Evolutionary conservation across 1,284 basidiomycete genomes (phyloP), one percentile per base, ranked within the genome.

Genomic region (Sporisorium sorghi): DNA sequence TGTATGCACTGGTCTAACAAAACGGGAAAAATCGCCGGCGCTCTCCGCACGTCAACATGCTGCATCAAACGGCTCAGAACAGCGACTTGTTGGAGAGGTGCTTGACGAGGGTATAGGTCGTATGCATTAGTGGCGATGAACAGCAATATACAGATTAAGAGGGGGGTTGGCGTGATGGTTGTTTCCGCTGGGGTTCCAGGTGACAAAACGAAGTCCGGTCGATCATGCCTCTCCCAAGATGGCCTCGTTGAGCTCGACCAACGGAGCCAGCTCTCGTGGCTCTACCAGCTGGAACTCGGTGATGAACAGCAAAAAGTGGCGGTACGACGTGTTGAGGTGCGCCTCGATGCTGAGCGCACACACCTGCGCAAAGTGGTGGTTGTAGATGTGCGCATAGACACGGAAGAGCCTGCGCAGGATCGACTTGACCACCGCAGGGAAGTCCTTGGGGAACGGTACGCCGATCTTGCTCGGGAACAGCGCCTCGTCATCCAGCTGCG

Each of bases 361-460:
- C 68, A 99, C 93, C 83, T 98, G 96, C 80, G 98, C 96, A 85
- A 99, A 99, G 86, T 99, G 97, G 80, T 95, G 95, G 88, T 96
- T 97, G 87, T 99, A 99, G 81, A 99, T 91, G 85, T 99, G 97
- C 23, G 95, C 97, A 83, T 99, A 99, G 43, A 99, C 93, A 15
- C 97, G 89, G 88, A 99, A 99, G 50, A 99, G 86, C 26, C 97
- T 89, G 55, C 97, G 89, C 61, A 95, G 89, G 65, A 99, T 94
- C 15, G 93, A 94, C 85, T 94, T 92, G 71, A 97, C 91, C 0
- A 93, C 96, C 21, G 93, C 90, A 46, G 91, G 90, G 86, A 99
- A 99, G 81, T 91, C 93, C 82, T 89, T 90, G 3, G 96, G 93
- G 85, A 99, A 99, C 1, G 93, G 90, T 6, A 94, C 91, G 53